A percentile compares a stretch with the other conserved stretches of the same genome.
These are phyloP conservation scores for Poa annua DNA, from an alignment of 176 grass and related monocot species.

Conservation along the genomic window DNA sequence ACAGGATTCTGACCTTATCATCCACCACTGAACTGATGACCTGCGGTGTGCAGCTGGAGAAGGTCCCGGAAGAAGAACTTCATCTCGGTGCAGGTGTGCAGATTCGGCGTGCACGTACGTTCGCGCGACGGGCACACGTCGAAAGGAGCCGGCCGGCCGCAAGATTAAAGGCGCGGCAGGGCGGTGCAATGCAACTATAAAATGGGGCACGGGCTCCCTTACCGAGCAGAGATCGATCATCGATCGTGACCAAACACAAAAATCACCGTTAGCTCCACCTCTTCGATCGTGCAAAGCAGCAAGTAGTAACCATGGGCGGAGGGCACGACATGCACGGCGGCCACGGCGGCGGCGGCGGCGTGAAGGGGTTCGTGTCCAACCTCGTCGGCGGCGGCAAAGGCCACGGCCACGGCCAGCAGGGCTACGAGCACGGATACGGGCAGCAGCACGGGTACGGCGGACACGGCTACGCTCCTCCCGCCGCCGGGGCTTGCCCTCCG, in stretches of 20 bases:
- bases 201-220: not conserved
- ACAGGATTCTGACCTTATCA: slow-evolving; percentile 28
- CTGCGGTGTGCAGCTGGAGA: not conserved
- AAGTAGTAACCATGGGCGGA: slow-evolving; percentile 33
- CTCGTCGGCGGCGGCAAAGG: slow-evolving; percentile 34
- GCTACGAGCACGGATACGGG: not conserved
- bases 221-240: not conserved
- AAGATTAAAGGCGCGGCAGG: not conserved
- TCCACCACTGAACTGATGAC: not conserved
- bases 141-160: not conserved
- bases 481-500: slow-evolving; percentile 29
- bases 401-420: not conserved
- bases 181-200: not conserved
- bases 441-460: too few relatives aligned
- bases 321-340: slow-evolving; percentile 50
- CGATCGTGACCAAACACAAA: not conserved
- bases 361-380: slow-evolving; percentile 49
- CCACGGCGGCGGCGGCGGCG: slow-evolving; percentile 41
- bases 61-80: slow-evolving; percentile 33
- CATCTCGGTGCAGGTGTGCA: not conserved
- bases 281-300: not conserved
- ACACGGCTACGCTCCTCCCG: slow-evolving; percentile 29
- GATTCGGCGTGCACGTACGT: not conserved
- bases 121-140: not conserved
- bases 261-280: not conserved